These are phyloP conservation scores for Corchorus olitorius DNA, from an alignment of 345 rosid species.

Conservation along the genomic window DNA sequence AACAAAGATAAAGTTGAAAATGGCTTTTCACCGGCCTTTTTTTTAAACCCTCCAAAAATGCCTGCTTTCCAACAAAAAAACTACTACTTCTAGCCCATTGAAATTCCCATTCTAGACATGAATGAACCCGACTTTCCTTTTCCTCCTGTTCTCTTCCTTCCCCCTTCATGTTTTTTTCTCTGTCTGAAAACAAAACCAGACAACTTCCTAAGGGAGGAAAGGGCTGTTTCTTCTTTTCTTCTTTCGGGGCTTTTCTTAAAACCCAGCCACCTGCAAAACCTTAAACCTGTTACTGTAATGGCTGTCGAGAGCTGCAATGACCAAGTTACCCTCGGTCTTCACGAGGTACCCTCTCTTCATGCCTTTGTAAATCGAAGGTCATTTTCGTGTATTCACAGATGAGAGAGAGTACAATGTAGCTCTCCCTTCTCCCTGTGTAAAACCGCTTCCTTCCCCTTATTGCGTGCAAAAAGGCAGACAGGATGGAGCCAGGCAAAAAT, in stretches of 20 bases:
- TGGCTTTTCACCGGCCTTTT: conserved; percentile 43
- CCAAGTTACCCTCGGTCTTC: conserved; percentile 36
- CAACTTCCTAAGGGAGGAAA: conserved; percentile 13
- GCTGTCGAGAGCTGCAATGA: conserved; percentile 30
- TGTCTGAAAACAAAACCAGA: conserved; percentile 20
- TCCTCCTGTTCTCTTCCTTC: conserved; percentile 3
- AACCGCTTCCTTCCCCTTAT: conserved; percentile 22
- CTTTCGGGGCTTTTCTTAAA: neutral
- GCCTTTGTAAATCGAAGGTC: conserved; percentile 36
- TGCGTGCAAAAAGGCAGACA: conserved; percentile 54
- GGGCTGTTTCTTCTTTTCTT: neutral
- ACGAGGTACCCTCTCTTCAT: neutral
- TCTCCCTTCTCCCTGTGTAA: conserved; percentile 30
- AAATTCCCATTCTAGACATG: conserved; percentile 21
- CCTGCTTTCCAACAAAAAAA: neutral
- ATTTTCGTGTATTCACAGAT: conserved; percentile 38
- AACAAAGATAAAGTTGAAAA: conserved; percentile 38
- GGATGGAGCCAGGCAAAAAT: conserved; percentile 62
- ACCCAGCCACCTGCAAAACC: neutral
- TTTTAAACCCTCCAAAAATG: conserved; percentile 1
- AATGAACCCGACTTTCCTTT: conserved; percentile 6
- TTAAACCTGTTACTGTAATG: conserved; percentile 32
- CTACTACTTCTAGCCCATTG: neutral
- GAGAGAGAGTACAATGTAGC: conserved; percentile 37
- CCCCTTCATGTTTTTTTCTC: neutral